Percentiles rank a stretch among this genome's conserved stretches.
phyloP scores from a whole-genome alignment of 257 asterid genomes.

The Capsicum baccatum region DNA sequence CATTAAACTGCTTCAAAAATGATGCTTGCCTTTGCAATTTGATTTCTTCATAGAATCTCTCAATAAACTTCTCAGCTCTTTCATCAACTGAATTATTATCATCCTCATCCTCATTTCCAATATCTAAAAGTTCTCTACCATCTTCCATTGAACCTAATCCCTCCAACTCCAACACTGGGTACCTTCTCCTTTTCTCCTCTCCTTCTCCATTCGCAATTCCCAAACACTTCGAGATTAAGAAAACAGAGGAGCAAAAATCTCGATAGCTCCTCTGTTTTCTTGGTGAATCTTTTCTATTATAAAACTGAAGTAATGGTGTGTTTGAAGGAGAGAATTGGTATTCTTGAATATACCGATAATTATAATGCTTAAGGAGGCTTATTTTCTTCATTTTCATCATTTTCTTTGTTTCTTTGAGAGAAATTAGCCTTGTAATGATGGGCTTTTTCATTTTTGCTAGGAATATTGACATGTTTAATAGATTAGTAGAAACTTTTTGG shows the following conservation, averaged over 20 bases:
- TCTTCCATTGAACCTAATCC: slow-evolving; percentile 28
- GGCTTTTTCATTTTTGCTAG: slow-evolving; percentile 60
- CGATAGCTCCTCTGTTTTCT: slow-evolving; percentile 39
- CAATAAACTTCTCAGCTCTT: slow-evolving; percentile 78
- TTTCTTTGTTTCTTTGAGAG: slow-evolving; percentile 44
- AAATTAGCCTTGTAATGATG: slow-evolving; percentile 39
- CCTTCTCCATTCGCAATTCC: slow-evolving; percentile 31
- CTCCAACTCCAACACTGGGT: slow-evolving; percentile 37
- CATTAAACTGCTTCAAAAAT: slow-evolving; percentile 32
- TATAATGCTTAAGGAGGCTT: slow-evolving; percentile 43
- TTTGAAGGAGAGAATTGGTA: slow-evolving; percentile 71
- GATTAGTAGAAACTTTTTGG: slow-evolving; percentile 48
- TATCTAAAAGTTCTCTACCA: slow-evolving; percentile 33
- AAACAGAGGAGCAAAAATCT: slow-evolving; percentile 46
- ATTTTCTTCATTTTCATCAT: slow-evolving; percentile 43
- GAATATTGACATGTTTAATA: slow-evolving; percentile 48
- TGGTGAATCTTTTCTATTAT: slow-evolving; percentile 25
- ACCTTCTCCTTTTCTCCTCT: slow-evolving; percentile 23
- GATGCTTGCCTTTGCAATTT: slow-evolving; percentile 60
- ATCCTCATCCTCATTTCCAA: slow-evolving; percentile 21
- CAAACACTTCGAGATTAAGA: slow-evolving; percentile 48
- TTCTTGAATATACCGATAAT: slow-evolving; percentile 54
- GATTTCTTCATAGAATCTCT: slow-evolving; percentile 74
- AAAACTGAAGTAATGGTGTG: slow-evolving; percentile 47
- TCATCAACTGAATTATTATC: slow-evolving; percentile 64